Evolutionary conservation across 2,329 filamentous ascomycete species (phyloP), one percentile per base, ranked within the genome.

Genomic region (Colletotrichum horii): DNA sequence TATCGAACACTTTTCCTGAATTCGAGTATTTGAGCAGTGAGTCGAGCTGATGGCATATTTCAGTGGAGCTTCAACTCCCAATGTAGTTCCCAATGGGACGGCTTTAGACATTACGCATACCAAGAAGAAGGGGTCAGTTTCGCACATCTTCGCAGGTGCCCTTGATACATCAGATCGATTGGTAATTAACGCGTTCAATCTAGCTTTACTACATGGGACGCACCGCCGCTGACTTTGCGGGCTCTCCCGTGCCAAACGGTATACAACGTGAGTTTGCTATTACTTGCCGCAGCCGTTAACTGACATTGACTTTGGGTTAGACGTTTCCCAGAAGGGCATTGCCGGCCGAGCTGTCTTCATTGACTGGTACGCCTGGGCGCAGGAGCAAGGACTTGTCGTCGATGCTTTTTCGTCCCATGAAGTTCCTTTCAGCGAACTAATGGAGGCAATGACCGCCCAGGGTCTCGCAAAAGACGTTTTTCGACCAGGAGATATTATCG

Each of bases 331-430:
- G 22, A 76, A 69, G 3, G 87, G 87, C 28, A 84, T 90, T 6
- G 86, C 86, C 3, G 88, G 88, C 4, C 85, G 89, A 1, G 89
- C 88, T 19, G 83, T 91, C 1, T 81, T 91, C 0, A 80, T 91
- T 0, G 91, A 92, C 79, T 92, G 88, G 67, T 86, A 84, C 4
- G 78, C 83, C n/a, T 91, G 88, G 76, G 87, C 89, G 15, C 85
- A 89, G 69, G 85, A 70, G 1, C 66, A 75, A 15, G 67, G 66
- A 8, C 2, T 77, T 4, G 30, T 77, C 5, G 66, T 80, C 0
- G 78, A 80, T 22, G 75, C 74, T 1, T 77, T 77, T 62, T 73
- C 67, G 16, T 78, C 76, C 2, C 56, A 80, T 24, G 76, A 78
- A 36, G 66, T 80, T 1, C 77, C 77, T 1, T 79, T 80, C 28